Conservation (phyloP, 768 basidiomycete species). For the Neoboletus magnificus region DNA sequence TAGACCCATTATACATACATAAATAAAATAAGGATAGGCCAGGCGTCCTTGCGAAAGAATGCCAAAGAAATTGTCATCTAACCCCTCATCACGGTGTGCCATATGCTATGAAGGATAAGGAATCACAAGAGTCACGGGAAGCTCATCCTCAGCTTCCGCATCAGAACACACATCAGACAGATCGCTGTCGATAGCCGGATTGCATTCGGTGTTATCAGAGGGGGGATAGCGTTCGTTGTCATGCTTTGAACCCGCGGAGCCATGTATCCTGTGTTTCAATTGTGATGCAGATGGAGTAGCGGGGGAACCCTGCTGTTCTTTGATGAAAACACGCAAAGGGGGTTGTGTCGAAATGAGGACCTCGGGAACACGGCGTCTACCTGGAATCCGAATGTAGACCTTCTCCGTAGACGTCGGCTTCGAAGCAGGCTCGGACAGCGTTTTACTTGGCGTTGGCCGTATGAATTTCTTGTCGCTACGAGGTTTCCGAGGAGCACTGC, state of each 20-base stretch:
- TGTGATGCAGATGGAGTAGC: slow-evolving; percentile 23
- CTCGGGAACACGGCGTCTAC: slow-evolving; percentile 12
- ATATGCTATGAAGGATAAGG: slow-evolving; percentile 17
- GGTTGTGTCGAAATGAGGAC: slow-evolving; percentile 19
- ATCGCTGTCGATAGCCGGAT: slow-evolving; percentile 18
- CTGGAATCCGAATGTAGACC: slow-evolving; percentile 25
- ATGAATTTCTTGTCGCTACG: slow-evolving; percentile 18
- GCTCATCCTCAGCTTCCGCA: slow-evolving; percentile 23
- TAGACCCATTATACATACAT: slow-evolving; percentile 16
- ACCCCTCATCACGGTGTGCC: slow-evolving; percentile 3
- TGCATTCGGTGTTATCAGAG: slow-evolving; percentile 23
- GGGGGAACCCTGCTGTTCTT: slow-evolving; percentile 13
- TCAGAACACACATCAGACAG: slow-evolving; percentile 26
- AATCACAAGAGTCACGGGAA: slow-evolving; percentile 13
- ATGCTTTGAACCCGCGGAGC: slow-evolving; percentile 16
- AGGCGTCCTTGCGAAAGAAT: slow-evolving; percentile 11
- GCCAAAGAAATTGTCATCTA: slow-evolving; percentile 9
- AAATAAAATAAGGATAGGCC: slow-evolving; percentile 34
- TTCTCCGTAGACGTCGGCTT: slow-evolving; percentile 23
- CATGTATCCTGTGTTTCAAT: slow-evolving; percentile 18
- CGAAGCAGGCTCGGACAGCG: slow-evolving; percentile 13
- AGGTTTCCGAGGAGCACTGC: slow-evolving; percentile 31
- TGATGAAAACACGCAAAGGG: slow-evolving; percentile 8
- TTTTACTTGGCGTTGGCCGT: slow-evolving; percentile 17
- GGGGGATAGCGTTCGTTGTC: slow-evolving; percentile 19